A percentile compares a stretch with the other conserved stretches of the same genome.
These are phyloP conservation scores for Penicillium sumatraense DNA, from an alignment of 2,329 filamentous ascomycete species.

Conservation along the genomic window DNA sequence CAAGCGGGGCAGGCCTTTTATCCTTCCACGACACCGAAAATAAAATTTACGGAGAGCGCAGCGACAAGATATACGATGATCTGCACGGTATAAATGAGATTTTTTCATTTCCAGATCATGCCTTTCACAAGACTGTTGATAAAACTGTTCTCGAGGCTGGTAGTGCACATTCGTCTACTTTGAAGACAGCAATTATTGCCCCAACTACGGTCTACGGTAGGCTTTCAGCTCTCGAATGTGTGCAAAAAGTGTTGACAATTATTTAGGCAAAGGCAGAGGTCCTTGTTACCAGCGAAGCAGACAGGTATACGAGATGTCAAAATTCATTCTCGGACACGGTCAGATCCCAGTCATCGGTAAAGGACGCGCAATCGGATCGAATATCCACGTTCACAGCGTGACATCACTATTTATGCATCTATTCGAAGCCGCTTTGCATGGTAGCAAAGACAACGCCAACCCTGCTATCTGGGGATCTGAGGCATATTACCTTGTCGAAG, in stretches of 20 bases:
- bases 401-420: conserved; percentile 6
- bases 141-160: conserved; percentile 14
- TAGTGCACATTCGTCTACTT: background rate
- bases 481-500: conserved; percentile 4
- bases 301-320: conserved; percentile 18
- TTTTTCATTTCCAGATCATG: conserved; percentile 17
- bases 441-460: no score
- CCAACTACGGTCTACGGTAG: conserved; percentile 17
- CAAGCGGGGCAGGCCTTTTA: conserved; percentile 18
- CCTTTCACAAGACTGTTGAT: conserved; percentile 17
- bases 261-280: conserved; percentile 13
- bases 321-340: conserved; percentile 1
- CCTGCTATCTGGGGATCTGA: conserved; percentile 2
- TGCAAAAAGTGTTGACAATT: no score
- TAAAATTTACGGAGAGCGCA: conserved; percentile 5
- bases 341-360: conserved; percentile 14
- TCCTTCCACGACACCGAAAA: conserved; percentile 12
- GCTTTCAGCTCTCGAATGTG: background rate
- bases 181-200: conserved; percentile 14
- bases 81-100: conserved; percentile 7
- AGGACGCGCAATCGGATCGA: conserved; percentile 6
- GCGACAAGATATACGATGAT: conserved; percentile 11
- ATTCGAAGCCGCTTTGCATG: conserved; percentile 6
- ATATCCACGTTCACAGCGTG: conserved; percentile 15
- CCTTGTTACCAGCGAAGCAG: conserved; percentile 15